These are phyloP conservation scores for Nitzschia palea DNA, from an alignment of 108 stramenopile species.

Conservation along the genomic window DNA sequence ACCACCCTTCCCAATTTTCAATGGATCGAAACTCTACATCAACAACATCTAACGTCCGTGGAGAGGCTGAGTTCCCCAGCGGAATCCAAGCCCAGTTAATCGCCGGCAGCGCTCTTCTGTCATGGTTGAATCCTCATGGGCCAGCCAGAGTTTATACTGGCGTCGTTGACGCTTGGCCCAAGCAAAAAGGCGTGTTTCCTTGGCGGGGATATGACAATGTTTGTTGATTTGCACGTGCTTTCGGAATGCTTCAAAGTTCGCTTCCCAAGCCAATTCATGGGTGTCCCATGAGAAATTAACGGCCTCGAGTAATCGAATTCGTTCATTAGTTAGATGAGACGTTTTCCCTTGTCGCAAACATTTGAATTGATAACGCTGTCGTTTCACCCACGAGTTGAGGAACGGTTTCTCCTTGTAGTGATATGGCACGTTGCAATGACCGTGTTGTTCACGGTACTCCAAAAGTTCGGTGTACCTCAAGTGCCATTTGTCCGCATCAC, in stretches of 20 bases:
- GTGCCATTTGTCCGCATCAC: constrained; percentile 19
- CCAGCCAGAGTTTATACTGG: constrained; percentile 3
- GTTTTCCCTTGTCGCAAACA: background rate
- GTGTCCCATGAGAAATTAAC: constrained; percentile 5
- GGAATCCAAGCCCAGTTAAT: constrained; percentile 2
- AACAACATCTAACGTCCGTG: too few species aligned
- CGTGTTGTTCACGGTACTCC: background rate
- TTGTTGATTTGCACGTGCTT: background rate
- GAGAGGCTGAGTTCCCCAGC: too few species aligned
- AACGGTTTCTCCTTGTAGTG: background rate
- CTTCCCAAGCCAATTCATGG: constrained; percentile 10
- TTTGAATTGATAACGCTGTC: constrained; percentile 14
- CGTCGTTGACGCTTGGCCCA: constrained; percentile 22
- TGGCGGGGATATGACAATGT: constrained; percentile 7
- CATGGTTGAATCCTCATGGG: constrained; percentile 3
- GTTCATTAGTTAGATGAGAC: background rate
- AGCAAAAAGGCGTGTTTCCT: background rate
- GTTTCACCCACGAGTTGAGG: constrained; percentile 10
- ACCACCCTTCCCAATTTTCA: too few species aligned
- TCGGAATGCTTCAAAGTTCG: background rate
- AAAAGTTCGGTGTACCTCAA: constrained; percentile 1
- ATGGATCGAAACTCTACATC: too few species aligned
- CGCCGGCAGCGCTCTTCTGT: background rate
- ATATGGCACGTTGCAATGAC: constrained; percentile 18
- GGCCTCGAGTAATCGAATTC: background rate